Conservation (phyloP, 2,329 filamentous ascomycete species). For the Myriosclerotinia curreyana region DNA sequence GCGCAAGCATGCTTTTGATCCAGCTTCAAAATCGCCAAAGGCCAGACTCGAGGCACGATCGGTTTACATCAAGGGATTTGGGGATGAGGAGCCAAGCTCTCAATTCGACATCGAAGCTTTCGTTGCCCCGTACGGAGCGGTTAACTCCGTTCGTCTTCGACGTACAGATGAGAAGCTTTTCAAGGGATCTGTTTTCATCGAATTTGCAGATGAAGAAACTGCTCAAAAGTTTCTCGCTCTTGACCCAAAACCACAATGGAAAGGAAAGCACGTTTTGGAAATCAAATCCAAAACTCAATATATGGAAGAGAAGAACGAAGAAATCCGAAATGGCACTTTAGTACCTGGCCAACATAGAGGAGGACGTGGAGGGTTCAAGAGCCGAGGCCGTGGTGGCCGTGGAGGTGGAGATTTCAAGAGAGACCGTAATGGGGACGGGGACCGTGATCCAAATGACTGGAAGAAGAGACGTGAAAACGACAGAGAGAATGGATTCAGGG, state of each 20-base stretch:
- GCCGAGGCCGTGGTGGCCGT: slow-evolving; percentile 40
- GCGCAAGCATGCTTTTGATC: slow-evolving; percentile 70
- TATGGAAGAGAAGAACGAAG: slow-evolving; percentile 69
- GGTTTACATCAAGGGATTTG: slow-evolving; percentile 93
- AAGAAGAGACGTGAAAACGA: slow-evolving; percentile 62
- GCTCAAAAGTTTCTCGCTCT: slow-evolving; percentile 76
- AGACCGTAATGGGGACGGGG: slow-evolving; percentile 31
- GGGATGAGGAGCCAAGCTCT: slow-evolving; percentile 74
- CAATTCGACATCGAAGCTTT: slow-evolving; percentile 95
- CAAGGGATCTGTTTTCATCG: slow-evolving; percentile 96
- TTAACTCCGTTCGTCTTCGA: slow-evolving; percentile 82
- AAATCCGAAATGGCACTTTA: slow-evolving; percentile 69
- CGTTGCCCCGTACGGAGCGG: slow-evolving; percentile 75
- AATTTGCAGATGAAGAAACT: slow-evolving; percentile 77
- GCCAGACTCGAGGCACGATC: slow-evolving; percentile 68
- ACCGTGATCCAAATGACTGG: slow-evolving; percentile 56
- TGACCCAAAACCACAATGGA: slow-evolving; percentile 80
- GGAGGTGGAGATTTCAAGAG: slow-evolving; percentile 22
- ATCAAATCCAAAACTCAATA: slow-evolving; percentile 90
- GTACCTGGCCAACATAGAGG: slow-evolving; percentile 45
- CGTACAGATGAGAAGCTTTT: slow-evolving; percentile 70
- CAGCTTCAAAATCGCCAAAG: slow-evolving; percentile 50
- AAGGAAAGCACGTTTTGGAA: slow-evolving; percentile 67
- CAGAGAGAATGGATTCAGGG: slow-evolving; percentile 57
- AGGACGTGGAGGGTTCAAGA: slow-evolving; percentile 33